Percentiles rank a stretch among this genome's conserved stretches.
Conservation (phyloP, 2,329 filamentous ascomycete species). For the Aspergillus calidoustus region DNA sequence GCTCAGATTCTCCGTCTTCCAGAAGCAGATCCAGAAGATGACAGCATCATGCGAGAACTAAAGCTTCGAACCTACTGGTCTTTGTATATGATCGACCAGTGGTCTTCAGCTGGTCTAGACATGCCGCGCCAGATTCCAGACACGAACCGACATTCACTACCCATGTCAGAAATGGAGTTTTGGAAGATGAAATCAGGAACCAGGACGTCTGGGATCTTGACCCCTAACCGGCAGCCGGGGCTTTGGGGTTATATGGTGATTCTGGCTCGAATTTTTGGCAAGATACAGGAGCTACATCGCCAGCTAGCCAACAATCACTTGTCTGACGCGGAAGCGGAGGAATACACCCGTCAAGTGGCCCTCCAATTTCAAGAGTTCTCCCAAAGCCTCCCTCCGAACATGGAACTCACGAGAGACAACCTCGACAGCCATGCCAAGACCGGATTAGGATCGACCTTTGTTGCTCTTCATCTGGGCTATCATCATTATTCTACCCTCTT, state of each 20-base stretch:
- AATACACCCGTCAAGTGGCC: neutral
- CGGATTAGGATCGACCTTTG: neutral
- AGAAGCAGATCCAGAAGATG: neutral
- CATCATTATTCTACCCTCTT: conserved; percentile 4
- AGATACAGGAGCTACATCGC: conserved; percentile 1
- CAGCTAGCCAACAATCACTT: neutral
- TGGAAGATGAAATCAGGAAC: neutral
- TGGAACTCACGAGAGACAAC: neutral
- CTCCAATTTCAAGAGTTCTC: neutral
- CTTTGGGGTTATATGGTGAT: conserved; percentile 7
- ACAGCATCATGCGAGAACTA: neutral
- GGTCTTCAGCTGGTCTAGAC: conserved; percentile 5
- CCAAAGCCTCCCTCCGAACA: neutral
- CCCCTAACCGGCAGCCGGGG: neutral
- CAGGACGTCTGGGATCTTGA: no score
- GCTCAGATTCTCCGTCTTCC: conserved; percentile 3
- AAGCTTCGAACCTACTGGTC: conserved; percentile 6
- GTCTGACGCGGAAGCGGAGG: neutral
- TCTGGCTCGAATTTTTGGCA: conserved; percentile 1
- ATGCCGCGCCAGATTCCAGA: neutral
- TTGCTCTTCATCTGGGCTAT: conserved; percentile 5
- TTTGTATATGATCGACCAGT: conserved; percentile 8
- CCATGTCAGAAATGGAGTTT: neutral
- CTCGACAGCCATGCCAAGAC: neutral
- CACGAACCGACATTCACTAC: neutral